Evolutionary conservation across 345 rosid species (phyloP).

Genomic region (Viola odorata): DNA sequence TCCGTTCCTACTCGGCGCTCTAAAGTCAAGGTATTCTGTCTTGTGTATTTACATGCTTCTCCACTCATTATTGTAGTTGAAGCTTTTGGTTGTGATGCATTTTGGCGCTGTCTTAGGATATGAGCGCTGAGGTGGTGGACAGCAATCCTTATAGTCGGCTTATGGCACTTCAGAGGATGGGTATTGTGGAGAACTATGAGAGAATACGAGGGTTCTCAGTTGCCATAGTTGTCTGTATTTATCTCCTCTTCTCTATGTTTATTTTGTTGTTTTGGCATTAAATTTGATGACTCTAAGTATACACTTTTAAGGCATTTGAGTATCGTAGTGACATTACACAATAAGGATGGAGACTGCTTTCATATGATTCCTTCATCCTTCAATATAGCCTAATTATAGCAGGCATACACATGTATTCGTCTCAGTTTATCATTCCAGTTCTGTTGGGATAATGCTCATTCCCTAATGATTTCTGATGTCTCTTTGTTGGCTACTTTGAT

Average conservation of each 20-base stretch:
- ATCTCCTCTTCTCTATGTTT: conserved; percentile 23
- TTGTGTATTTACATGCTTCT: background rate
- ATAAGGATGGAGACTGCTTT: background rate
- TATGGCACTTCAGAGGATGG: conserved; percentile 99
- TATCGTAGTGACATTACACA: background rate
- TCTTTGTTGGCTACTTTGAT: conserved; percentile 11
- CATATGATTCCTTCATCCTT: background rate
- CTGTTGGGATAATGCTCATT: background rate
- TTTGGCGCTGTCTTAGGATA: conserved; percentile 46
- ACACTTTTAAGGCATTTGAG: background rate
- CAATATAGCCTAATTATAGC: background rate
- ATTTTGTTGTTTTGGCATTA: background rate
- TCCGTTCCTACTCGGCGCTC: conserved; percentile 52
- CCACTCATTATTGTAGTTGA: background rate
- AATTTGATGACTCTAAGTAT: background rate
- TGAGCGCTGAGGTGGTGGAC: conserved; percentile 95
- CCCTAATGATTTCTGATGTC: background rate
- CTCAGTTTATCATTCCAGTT: background rate
- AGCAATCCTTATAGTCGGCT: conserved; percentile 97
- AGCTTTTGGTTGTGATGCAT: conserved; percentile 1
- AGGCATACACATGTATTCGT: background rate
- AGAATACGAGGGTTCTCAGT: conserved; percentile 83
- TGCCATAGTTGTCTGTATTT: conserved; percentile 84
- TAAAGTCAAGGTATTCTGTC: conserved; percentile 55
- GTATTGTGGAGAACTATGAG: conserved; percentile 85